phyloP scores from a whole-genome alignment of 1,284 basidiomycete genomes.

The Stygiomarasmius scandens region DNA sequence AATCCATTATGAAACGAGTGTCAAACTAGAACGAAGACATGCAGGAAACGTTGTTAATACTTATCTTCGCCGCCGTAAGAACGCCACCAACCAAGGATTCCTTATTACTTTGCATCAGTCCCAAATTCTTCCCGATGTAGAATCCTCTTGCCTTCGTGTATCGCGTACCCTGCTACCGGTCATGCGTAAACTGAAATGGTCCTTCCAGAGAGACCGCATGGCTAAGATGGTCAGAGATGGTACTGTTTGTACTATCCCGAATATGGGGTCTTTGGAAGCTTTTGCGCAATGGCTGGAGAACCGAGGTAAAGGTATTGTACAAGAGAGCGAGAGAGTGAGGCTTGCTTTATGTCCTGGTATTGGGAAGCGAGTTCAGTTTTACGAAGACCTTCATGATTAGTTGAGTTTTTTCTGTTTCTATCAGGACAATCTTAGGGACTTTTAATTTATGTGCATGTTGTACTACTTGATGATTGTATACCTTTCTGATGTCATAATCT shows the following conservation, averaged over 20 bases:
- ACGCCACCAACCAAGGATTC: constrained; percentile 25
- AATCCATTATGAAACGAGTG: constrained; percentile 57
- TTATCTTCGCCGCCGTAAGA: constrained; percentile 45
- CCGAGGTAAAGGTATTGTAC: constrained; percentile 48
- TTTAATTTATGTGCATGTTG: too few relatives aligned
- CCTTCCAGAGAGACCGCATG: constrained; percentile 49
- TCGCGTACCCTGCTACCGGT: constrained; percentile 58
- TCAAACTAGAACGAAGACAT: constrained; percentile 50
- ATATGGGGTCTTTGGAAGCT: constrained; percentile 9
- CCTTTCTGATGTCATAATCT: too few relatives aligned
- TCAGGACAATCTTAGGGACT: background rate
- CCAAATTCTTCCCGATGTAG: constrained; percentile 55
- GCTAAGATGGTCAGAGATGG: constrained; percentile 52
- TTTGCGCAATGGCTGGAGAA: constrained; percentile 59
- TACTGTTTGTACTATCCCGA: constrained; percentile 21
- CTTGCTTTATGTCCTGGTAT: constrained; percentile 69
- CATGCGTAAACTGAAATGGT: constrained; percentile 55
- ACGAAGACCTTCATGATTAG: constrained; percentile 43
- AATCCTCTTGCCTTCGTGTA: constrained; percentile 47
- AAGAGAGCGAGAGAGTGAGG: constrained; percentile 63
- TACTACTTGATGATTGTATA: too few relatives aligned
- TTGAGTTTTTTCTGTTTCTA: background rate
- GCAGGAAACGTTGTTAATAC: constrained; percentile 49
- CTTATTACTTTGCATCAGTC: constrained; percentile 41
- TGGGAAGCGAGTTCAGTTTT: constrained; percentile 57